Base-by-base conservation (phyloP, 345 rosid genomes). In the Gossypium thurberi region DNA sequence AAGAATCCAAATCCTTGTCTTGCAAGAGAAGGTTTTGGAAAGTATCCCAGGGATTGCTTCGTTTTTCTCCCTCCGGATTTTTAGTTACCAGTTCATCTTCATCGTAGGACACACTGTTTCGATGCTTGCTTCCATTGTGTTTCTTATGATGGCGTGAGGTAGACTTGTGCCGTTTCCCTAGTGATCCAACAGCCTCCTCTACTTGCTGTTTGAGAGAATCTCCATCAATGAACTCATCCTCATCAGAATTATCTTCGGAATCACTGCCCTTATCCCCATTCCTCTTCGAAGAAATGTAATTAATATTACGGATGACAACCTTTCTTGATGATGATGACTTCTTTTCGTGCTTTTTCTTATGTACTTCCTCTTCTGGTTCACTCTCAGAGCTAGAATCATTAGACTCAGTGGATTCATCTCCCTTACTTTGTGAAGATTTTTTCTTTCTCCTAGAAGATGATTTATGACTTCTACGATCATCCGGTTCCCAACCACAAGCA, bases 281-380 rank as follows among this genome's bases (percentile, higher is more conserved):
- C 74, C 88, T 87, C 80, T 83, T 86, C 2, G 98, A 92, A 71
- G 99, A 86, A 56, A 95, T 91, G 82, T 95, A 95, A 80, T 95
- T 95, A 69, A 95, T 95, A 76, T 95, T 95, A 74, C 94, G 94
- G 63, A 95, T 95, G 28, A 95, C 96, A 15, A 95, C 98, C 84
- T 84, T 92, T 74, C 94, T 86, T 5, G 60, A 56, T 13, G 28
- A 4, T 3, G 97, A 95, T 28, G 90, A 83, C 74, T 86, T 89
- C 74, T 91, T 91, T 63, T 89, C 96, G 58, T 82, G 88, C 68
- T 78, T 88, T 71, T 81, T 92, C 82, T 74, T 84, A n/a, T 44
- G 78, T 46, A 3, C 76, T 70, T 79, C 80, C 79, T 76, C 78
- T 62, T 83, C 88, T 0, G 82, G 81, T 72, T 82, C 91, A 44